Percentiles rank a stretch among this genome's conserved stretches.
These are phyloP conservation scores for Wickerhamomyces sp. DNA, from an alignment of 1,139 yeast species.

Conservation along the genomic window DNA sequence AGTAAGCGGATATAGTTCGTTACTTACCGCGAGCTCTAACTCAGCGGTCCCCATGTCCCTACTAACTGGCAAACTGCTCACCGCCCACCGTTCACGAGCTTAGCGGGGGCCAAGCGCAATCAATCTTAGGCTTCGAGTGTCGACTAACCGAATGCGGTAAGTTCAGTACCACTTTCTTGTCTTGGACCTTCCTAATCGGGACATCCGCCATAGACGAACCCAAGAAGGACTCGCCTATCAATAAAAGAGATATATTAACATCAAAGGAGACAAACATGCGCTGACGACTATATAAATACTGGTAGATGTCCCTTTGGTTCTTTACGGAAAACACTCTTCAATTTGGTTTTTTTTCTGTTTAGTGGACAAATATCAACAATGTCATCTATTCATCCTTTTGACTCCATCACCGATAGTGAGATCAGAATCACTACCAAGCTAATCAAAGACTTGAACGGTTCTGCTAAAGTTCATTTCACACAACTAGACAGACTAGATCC, in stretches of 20 bases:
- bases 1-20: no score
- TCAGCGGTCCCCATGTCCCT: no score
- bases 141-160: no score
- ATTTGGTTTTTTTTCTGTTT: no score
- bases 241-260: no score
- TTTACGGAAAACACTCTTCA: background rate
- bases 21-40: no score
- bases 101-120: background rate
- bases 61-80: no score
- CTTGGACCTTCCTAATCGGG: conserved; percentile 5
- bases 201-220: background rate
- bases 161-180: background rate
- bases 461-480: conserved; percentile 53
- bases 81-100: background rate
- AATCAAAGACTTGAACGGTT: conserved; percentile 48
- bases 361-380: no score
- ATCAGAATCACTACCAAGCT: conserved; percentile 58
- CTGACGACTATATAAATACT: no score
- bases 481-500: conserved; percentile 76
- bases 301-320: background rate
- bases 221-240: background rate
- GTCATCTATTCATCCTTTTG: conserved; percentile 38
- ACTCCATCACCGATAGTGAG: conserved; percentile 63
- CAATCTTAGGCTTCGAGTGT: background rate
- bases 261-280: no score